Conservation (phyloP, 2,329 filamentous ascomycete genomes). For the Stemphylium vesicarium region DNA sequence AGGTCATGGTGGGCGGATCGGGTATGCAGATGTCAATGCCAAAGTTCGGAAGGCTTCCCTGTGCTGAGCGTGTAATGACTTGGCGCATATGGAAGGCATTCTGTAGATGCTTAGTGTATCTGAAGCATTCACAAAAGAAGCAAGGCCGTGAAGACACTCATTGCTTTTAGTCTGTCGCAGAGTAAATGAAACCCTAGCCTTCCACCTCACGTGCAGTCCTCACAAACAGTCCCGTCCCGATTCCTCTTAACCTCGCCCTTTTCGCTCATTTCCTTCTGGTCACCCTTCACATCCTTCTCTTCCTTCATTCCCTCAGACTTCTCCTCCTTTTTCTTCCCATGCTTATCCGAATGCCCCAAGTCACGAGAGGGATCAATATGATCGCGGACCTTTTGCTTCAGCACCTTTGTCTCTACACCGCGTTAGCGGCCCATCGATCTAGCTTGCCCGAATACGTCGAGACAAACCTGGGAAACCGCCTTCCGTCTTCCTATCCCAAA, state of each 20-base stretch:
- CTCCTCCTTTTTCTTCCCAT: conserved; percentile 45
- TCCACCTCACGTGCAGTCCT: conserved; percentile 42
- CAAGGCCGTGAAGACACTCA: neutral
- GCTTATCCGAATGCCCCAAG: conserved; percentile 71
- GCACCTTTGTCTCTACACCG: conserved; percentile 76
- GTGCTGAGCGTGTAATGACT: too few relatives aligned
- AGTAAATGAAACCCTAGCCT: neutral
- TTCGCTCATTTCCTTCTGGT: neutral
- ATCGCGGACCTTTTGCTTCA: conserved; percentile 85
- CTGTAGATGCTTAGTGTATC: too few relatives aligned
- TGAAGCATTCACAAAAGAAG: neutral
- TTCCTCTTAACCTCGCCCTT: conserved; percentile 35
- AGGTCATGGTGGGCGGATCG: too few relatives aligned
- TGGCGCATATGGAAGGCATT: too few relatives aligned
- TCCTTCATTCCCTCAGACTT: conserved; percentile 3
- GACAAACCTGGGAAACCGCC: conserved; percentile 79
- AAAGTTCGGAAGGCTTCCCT: too few relatives aligned
- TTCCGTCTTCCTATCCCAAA: conserved; percentile 89
- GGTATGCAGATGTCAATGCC: too few relatives aligned
- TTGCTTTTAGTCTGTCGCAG: neutral
- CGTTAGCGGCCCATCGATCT: neutral
- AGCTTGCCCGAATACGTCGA: neutral
- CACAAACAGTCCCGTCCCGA: conserved; percentile 45
- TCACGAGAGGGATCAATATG: conserved; percentile 78
- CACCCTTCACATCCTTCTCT: neutral